phyloP scores from a whole-genome alignment of 2,329 filamentous ascomycete genomes.

The Celoporthe dispersa region DNA sequence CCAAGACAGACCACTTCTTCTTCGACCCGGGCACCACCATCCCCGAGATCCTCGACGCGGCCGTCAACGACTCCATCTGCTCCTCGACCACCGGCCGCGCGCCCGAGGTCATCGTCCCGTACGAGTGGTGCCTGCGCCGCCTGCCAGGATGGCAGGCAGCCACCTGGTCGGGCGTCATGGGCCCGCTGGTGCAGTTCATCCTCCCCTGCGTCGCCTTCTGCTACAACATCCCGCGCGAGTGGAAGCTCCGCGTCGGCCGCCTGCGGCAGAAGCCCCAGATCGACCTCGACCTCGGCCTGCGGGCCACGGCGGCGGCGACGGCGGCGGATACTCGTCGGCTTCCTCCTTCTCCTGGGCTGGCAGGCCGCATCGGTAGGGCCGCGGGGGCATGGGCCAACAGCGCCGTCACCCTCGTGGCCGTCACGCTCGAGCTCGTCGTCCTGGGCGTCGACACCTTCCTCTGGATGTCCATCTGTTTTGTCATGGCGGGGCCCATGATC shows the following conservation, averaged over 20 bases:
- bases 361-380: neutral
- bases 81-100: slow-evolving; percentile 16
- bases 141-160: slow-evolving; percentile 35
- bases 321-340: neutral
- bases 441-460: slow-evolving; percentile 35
- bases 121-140: slow-evolving; percentile 29
- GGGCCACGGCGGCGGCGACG: no score
- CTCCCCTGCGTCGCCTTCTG: slow-evolving; percentile 38
- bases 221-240: slow-evolving; percentile 35
- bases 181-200: slow-evolving; percentile 36
- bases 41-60: neutral
- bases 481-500: slow-evolving; percentile 38
- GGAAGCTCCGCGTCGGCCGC: slow-evolving; percentile 33
- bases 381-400: neutral
- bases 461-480: slow-evolving; percentile 38
- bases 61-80: neutral
- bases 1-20: neutral
- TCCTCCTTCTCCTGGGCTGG: neutral
- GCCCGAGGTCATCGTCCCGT: slow-evolving; percentile 32
- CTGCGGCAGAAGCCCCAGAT: slow-evolving; percentile 8
- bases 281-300: neutral
- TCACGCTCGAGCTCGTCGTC: slow-evolving; percentile 23
- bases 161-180: slow-evolving; percentile 35
- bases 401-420: neutral
- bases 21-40: neutral